Base-by-base conservation (phyloP, 495 filamentous ascomycete genomes). In the Annulohypoxylon stygium region DNA sequence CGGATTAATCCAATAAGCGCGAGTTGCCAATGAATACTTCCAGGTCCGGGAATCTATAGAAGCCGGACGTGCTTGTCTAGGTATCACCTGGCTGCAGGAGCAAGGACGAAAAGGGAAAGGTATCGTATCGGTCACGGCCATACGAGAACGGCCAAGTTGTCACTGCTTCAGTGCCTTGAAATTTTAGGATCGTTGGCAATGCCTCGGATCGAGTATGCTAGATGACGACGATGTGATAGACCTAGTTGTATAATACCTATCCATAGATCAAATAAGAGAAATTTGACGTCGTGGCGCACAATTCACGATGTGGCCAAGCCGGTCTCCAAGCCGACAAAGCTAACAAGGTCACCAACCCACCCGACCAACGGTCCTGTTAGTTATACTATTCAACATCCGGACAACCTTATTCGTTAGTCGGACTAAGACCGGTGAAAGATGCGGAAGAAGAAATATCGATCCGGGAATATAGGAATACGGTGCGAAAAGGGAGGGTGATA, bases 51-150 rank as follows among this genome's bases (percentile, higher is more conserved):
- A 72, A 68, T 59, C 36, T 61, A 51, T 62, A 64, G 39, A 62
- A 30, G 25, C 50, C 12, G 36, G 41, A 41, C 6, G 45, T 62
- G 55, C 65, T 34, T 65, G 47, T 41, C 63, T 65, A 43, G 60
- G 59, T 69, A 68, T 71, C 69, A 72, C 68, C 73, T 72, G 55
- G 73, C 73, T 72, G 73, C 69, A 61, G 65, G 69, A 36, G 51
- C 3, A 26, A 55, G n/a, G 39, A 71, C 73, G 14, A 75, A 72
- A 75, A 34, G 55, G 73, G 73, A 71, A 75, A 69, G 61, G 73
- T 48, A 67, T 64, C 53, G 14, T 65, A 75, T 70, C 53, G 34
- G 33, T 64, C 26, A 75, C 45, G 60, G 33, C 73, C 73, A 75
- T 72, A 75, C 73, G 61, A 34, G 36, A 65, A 53, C 65, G 68